Percentiles rank a stretch among this genome's conserved stretches.
Conservation (phyloP, 352 stramenopile species). For the Halophytophthora batemanensis region DNA sequence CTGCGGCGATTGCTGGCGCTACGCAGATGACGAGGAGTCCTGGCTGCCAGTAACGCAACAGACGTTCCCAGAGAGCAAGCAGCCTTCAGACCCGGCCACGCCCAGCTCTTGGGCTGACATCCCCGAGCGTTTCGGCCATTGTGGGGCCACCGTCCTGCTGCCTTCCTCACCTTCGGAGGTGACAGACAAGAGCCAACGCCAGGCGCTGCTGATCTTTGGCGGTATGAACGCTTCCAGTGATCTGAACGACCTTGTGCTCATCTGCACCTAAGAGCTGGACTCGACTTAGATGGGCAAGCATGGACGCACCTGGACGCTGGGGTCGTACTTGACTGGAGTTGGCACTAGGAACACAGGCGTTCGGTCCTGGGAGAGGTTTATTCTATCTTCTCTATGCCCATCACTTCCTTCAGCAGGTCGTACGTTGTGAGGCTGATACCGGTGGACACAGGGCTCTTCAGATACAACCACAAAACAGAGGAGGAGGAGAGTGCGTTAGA, state of each 20-base stretch:
- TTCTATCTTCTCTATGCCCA: constrained; percentile 79
- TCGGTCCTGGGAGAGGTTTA: constrained; percentile 8
- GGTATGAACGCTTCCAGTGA: constrained; percentile 52
- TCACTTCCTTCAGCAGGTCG: constrained; percentile 84
- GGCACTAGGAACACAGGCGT: too few species aligned
- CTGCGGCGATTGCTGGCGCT: constrained; percentile 43
- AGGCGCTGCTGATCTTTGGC: constrained; percentile 50
- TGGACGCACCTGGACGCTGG: too few species aligned
- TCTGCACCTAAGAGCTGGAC: too few species aligned
- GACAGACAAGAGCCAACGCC: constrained; percentile 6
- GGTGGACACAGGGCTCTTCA: constrained; percentile 83
- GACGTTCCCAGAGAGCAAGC: background rate
- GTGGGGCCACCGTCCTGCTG: constrained; percentile 22
- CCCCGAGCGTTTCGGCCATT: constrained; percentile 48
- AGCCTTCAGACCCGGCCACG: background rate
- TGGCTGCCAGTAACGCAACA: constrained; percentile 23
- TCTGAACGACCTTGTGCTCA: constrained; percentile 37
- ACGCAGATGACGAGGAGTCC: constrained; percentile 41
- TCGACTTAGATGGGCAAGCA: too few species aligned
- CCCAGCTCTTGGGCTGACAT: background rate
- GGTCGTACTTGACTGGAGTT: background rate
- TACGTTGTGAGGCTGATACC: constrained; percentile 86
- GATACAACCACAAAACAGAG: constrained; percentile 4
- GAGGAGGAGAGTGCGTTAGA: background rate
- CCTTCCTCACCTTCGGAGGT: background rate